Percentiles rank a stretch among this genome's conserved stretches.
These are phyloP conservation scores for Termitomyces eurrhizus DNA, from an alignment of 768 basidiomycete species.

Conservation along the genomic window DNA sequence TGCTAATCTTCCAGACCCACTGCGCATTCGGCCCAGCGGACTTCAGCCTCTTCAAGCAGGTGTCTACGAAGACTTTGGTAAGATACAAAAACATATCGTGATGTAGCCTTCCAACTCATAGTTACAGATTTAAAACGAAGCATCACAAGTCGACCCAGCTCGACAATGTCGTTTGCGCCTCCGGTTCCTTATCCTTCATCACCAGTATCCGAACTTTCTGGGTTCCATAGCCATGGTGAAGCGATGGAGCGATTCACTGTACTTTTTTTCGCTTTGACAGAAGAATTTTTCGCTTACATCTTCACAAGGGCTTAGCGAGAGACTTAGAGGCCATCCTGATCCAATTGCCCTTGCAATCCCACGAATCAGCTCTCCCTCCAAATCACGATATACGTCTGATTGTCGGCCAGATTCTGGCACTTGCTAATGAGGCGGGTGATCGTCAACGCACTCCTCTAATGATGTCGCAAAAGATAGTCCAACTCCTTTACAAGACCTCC, in stretches of 20 bases:
- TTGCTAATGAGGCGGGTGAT: conserved; percentile 77
- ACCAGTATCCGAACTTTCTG: conserved; percentile 54
- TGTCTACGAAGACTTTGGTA: conserved; percentile 96
- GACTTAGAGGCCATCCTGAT: conserved; percentile 81
- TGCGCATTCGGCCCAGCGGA: conserved; percentile 81
- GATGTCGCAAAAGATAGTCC: conserved; percentile 97
- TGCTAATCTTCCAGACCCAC: conserved; percentile 75
- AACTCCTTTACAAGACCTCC: conserved; percentile 86
- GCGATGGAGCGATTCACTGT: conserved; percentile 88
- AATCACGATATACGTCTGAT: conserved; percentile 86
- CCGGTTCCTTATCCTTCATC: conserved; percentile 54
- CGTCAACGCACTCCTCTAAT: conserved; percentile 83
- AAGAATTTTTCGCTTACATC: not conserved
- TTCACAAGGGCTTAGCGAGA: conserved; percentile 36
- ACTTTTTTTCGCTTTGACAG: conserved; percentile 21
- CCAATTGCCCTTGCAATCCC: conserved; percentile 68
- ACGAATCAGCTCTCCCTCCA: conserved; percentile 61
- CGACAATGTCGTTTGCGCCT: conserved; percentile 62
- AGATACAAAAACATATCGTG: conserved; percentile 3
- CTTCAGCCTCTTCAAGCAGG: conserved; percentile 76
- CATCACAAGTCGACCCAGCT: conserved; percentile 62
- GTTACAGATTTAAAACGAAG: conserved; percentile 57
- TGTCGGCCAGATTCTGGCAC: conserved; percentile 75
- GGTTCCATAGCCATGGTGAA: conserved; percentile 65
- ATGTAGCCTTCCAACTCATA: conserved; percentile 19